Conservation (phyloP, 306 rosid species). For the Corylus heterophylla region DNA sequence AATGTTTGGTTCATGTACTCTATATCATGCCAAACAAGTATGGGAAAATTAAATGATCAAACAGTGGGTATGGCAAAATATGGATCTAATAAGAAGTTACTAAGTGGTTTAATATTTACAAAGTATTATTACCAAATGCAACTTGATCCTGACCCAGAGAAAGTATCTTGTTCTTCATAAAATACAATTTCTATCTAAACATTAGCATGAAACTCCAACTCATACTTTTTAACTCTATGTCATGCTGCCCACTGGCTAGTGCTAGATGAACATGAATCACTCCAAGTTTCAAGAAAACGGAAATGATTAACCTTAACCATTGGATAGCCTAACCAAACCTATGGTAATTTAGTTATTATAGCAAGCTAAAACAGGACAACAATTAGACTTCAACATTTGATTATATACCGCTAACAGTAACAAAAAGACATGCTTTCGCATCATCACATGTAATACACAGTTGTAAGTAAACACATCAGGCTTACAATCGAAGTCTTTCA, state of each 20-base stretch:
- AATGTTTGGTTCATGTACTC: too few species aligned
- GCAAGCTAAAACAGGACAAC: constrained; percentile 41
- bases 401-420: constrained; percentile 59
- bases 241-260: not conserved
- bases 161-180: not conserved
- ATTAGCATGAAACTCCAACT: not conserved
- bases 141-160: not conserved
- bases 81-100: not conserved
- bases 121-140: not conserved
- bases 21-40: not conserved
- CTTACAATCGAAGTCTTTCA: constrained; percentile 52
- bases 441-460: constrained; percentile 39
- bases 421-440: constrained; percentile 44
- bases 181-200: not conserved
- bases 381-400: constrained; percentile 57
- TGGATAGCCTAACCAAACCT: not conserved
- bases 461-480: constrained; percentile 57
- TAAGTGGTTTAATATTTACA: not conserved
- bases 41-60: not conserved
- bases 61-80: too few species aligned
- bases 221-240: not conserved
- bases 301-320: not conserved
- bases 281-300: not conserved
- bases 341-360: not conserved
- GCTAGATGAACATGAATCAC: not conserved